Conservation (phyloP, 305 asterid genomes). For the Solanum hybrid region DNA sequence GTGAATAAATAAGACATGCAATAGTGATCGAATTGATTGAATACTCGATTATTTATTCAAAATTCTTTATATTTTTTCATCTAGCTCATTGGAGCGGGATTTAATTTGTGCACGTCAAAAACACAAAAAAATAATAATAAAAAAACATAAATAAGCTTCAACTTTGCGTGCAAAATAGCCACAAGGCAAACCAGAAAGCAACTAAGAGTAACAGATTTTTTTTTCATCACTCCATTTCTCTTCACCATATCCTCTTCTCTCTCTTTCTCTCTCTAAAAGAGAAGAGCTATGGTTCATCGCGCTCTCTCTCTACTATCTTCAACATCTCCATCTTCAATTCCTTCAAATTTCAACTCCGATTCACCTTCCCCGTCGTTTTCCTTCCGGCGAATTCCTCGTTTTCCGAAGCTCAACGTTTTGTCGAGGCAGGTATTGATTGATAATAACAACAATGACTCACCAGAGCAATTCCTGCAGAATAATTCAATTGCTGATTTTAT, state of each 20-base stretch:
- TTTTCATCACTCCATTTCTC: background rate
- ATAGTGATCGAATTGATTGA: background rate
- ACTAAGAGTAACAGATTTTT: background rate
- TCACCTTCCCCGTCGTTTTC: slow-evolving; percentile 8
- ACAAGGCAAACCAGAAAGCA: background rate
- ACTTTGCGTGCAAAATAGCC: background rate
- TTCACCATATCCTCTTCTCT: slow-evolving; percentile 7
- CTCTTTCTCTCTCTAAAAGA: background rate
- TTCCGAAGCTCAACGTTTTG: slow-evolving; percentile 23
- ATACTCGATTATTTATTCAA: too few species aligned
- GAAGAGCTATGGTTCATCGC: slow-evolving; percentile 45
- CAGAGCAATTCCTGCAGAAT: slow-evolving; percentile 54
- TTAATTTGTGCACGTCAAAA: too few species aligned
- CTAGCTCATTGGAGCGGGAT: too few species aligned
- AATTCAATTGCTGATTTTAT: slow-evolving; percentile 89
- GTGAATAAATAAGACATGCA: background rate
- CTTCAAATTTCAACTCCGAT: slow-evolving; percentile 23
- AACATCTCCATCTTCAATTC: slow-evolving; percentile 29
- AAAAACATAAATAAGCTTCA: background rate
- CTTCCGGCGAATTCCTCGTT: slow-evolving; percentile 14
- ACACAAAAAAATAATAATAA: background rate
- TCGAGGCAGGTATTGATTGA: slow-evolving; percentile 21
- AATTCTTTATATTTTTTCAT: too few species aligned
- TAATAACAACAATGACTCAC: slow-evolving; percentile 23
- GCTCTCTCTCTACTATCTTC: slow-evolving; percentile 42